phyloP scores from a whole-genome alignment of 306 rosid species.

The Cucumis cinereus region DNA sequence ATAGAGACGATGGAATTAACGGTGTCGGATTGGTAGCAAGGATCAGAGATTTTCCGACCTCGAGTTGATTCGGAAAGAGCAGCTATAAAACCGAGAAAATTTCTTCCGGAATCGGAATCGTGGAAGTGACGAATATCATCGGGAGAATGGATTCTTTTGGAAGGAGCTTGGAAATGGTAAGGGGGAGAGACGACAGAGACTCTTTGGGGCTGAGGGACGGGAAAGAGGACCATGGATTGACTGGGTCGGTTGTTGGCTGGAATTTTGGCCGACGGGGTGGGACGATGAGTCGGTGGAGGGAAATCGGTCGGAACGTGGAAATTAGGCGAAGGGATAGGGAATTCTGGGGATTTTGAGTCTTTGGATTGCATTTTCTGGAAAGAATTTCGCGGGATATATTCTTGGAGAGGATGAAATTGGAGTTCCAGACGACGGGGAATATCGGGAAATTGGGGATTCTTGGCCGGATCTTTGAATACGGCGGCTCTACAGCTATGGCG shows the following conservation, averaged over 20 bases:
- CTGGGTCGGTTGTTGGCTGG: constrained; percentile 39
- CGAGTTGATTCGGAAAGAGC: constrained; percentile 4
- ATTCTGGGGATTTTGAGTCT: constrained; percentile 12
- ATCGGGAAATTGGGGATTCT: neutral
- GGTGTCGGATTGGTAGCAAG: constrained; percentile 31
- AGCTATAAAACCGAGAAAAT: constrained; percentile 12
- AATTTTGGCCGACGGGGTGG: constrained; percentile 53
- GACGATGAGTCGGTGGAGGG: constrained; percentile 78
- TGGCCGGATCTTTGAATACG: neutral
- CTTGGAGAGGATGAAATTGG: neutral
- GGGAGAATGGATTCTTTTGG: constrained; percentile 61
- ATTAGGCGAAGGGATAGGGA: constrained; percentile 37
- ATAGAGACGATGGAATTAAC: constrained; percentile 29
- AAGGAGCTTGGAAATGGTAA: constrained; percentile 37
- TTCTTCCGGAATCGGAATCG: constrained; percentile 23
- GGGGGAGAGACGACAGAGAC: constrained; percentile 47
- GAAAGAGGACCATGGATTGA: constrained; percentile 54
- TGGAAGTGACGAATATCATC: constrained; percentile 55
- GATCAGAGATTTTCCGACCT: neutral
- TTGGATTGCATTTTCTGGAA: neutral
- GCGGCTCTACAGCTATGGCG: neutral
- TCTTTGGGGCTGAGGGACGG: constrained; percentile 59
- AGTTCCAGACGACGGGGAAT: neutral
- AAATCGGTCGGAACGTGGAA: constrained; percentile 12
- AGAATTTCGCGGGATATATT: neutral